Conservation (phyloP, 1,284 basidiomycete genomes). For the Cutaneotrichosporon dermatis region DNA sequence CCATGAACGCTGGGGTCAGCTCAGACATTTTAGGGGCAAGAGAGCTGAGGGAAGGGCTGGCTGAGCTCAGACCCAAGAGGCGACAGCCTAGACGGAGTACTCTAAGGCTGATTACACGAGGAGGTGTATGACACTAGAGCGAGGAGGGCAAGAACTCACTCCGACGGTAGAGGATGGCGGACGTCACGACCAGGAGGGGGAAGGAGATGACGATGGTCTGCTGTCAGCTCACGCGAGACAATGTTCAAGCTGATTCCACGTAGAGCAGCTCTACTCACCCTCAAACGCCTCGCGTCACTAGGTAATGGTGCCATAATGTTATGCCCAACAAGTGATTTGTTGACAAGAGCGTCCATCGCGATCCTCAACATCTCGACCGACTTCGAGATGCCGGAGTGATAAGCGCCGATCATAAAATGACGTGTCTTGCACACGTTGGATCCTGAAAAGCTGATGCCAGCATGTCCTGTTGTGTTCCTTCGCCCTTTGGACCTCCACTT, state of each 20-base stretch:
- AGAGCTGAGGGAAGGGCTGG: no score
- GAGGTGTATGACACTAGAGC: neutral
- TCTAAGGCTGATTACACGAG: no score
- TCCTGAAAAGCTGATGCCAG: constrained; percentile 12
- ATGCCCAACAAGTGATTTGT: neutral
- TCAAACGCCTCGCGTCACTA: constrained; percentile 38
- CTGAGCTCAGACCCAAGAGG: no score
- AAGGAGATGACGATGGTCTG: constrained; percentile 46
- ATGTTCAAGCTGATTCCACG: neutral
- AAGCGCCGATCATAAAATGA: constrained; percentile 3
- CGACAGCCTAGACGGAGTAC: no score
- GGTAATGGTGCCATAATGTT: constrained; percentile 30
- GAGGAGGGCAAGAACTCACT: constrained; percentile 23
- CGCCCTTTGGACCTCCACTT: no score
- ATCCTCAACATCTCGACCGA: neutral
- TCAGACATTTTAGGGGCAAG: no score
- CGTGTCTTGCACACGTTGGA: neutral
- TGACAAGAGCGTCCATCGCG: neutral
- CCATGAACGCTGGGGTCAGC: constrained; percentile 31
- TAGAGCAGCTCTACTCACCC: constrained; percentile 23
- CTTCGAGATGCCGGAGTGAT: neutral
- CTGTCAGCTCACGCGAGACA: constrained; percentile 1
- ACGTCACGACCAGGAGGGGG: constrained; percentile 43
- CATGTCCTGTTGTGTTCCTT: neutral
- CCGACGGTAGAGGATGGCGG: constrained; percentile 44